A percentile compares a stretch with the other conserved stretches of the same genome.
Conservation (phyloP, 73 alveolate species). For the Tetrahymena elliotti region DNA sequence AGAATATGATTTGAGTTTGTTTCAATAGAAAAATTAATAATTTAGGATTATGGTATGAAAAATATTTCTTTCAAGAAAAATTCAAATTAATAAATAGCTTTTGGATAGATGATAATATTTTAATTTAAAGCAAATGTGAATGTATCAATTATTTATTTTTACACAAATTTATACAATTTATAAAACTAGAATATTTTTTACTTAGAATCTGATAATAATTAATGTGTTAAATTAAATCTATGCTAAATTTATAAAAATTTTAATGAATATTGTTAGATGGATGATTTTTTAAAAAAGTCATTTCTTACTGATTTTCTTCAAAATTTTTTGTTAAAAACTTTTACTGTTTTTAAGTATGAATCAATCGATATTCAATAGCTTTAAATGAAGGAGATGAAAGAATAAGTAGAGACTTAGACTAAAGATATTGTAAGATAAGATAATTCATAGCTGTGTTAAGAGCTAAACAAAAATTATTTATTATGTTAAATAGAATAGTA, state of each 20-base stretch:
- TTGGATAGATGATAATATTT: too few relatives aligned
- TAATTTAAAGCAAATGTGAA: too few relatives aligned
- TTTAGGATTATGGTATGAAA: too few relatives aligned
- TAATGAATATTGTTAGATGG: too few relatives aligned
- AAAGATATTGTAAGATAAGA: not conserved
- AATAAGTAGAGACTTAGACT: not conserved
- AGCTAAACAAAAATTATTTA: not conserved
- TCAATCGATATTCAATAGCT: not conserved
- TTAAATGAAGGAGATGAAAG: not conserved
- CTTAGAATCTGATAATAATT: not conserved
- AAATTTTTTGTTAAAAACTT: not conserved
- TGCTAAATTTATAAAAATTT: not conserved
- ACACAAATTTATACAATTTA: not conserved
- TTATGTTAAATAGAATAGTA: not conserved
- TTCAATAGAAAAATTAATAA: too few relatives aligned
- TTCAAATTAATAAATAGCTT: too few relatives aligned
- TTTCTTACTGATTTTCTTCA: not conserved
- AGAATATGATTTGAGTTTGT: too few relatives aligned
- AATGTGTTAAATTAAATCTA: not conserved
- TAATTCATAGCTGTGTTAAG: not conserved
- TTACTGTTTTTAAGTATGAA: not conserved
- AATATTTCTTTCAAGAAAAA: too few relatives aligned
- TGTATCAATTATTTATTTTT: not conserved
- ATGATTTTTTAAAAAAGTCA: not conserved
- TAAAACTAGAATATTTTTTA: not conserved